Conservation (phyloP, 129 eudicot species). For the Flaveria linearis region DNA sequence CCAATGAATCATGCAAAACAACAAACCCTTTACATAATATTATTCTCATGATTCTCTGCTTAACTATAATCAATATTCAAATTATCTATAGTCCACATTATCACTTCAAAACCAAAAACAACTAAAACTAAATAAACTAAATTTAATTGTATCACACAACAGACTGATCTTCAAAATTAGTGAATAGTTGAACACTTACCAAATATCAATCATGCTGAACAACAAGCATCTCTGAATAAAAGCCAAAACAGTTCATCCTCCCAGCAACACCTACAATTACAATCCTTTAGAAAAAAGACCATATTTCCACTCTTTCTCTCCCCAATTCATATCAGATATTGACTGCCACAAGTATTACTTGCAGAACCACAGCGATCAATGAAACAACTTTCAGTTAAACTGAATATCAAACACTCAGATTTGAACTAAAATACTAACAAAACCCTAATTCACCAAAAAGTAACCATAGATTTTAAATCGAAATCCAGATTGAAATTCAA, state of each 20-base stretch:
- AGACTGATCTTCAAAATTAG: background rate
- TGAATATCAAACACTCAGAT: background rate
- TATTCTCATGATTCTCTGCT: too few species aligned
- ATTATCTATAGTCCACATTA: too few species aligned
- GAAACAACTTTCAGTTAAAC: background rate
- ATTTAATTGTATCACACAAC: too few species aligned
- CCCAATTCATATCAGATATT: background rate
- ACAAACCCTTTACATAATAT: too few species aligned
- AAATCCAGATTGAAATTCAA: background rate
- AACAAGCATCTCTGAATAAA: constrained; percentile 4
- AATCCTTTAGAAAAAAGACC: background rate
- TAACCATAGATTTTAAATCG: background rate
- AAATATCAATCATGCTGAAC: background rate
- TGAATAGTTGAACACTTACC: background rate
- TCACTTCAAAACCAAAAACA: too few species aligned
- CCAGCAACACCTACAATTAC: background rate
- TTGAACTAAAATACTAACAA: background rate
- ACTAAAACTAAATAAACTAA: too few species aligned
- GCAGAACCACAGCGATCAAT: too few species aligned
- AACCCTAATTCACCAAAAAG: constrained; percentile 10
- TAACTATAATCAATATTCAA: too few species aligned
- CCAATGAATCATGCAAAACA: too few species aligned
- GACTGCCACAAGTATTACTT: background rate
- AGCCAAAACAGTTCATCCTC: background rate
- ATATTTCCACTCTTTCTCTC: background rate